Evolutionary conservation across 2,329 filamentous ascomycete genomes (phyloP), one percentile per base, ranked within the genome.

Genomic region (Fusarium ambrosium): DNA sequence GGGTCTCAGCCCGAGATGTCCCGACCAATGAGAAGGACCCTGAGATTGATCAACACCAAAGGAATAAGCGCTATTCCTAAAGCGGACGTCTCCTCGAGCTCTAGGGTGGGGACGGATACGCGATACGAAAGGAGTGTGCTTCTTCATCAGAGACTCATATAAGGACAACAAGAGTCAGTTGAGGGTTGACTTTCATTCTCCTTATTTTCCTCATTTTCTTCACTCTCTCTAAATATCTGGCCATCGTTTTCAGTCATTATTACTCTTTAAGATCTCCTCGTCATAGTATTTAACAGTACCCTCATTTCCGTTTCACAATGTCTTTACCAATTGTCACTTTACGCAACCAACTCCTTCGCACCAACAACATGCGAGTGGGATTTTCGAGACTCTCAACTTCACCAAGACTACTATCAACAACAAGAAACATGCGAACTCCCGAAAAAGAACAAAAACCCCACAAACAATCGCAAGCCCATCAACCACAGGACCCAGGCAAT

Each of bases 81-180:
- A 24, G 20, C 13, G 18, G 22, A 9, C 4, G 11, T 16, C 34
- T 20, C 18, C 14, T 39, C 4, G 14, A n/a, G 20, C 8, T 41
- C n/a, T 20, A 59, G 16, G 32, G 56, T 45, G 62, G 63, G 20
- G 64, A 24, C 56, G 34, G 36, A 67, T 67, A 63, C 65, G 65
- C 48, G 65, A 67, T 67, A 67, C 65, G 65, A 67, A 5, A 24
- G 48, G 22, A 22, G n/a, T 9, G 16, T 13, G 22, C 20, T 27
- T 22, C 61, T 14, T 8, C n/a, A 32, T 36, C 1, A 13, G 13
- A 22, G 14, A 24, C 55, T 45, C 29, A 34, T 41, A 45, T 45
- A 64, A 59, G 11, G 20, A 36, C 14, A 36, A 7, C 2, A 24
- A 27, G 20, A 4, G 36, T 34, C 2, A 20, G 4, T 8, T 18